Percentiles rank a stretch among this genome's conserved stretches.
Evolutionary conservation across 129 eudicot genomes (phyloP).

Genomic region (Ambrosia artemisiifolia): DNA sequence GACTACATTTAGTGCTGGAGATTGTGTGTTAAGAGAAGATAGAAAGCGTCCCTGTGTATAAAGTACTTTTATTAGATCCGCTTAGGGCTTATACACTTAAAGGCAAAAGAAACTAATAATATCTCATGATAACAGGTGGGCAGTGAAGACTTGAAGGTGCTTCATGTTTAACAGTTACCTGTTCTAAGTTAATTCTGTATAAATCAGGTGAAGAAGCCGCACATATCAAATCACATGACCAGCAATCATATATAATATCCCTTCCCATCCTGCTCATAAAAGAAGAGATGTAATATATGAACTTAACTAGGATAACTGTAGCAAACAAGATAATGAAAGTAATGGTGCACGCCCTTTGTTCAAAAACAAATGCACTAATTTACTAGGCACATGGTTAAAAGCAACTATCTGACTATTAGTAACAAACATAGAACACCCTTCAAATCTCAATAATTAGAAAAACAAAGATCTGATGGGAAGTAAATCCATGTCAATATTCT

Average conservation of each 20-base stretch:
- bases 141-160: neutral
- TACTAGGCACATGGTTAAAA: neutral
- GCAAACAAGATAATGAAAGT: neutral
- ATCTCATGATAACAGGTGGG: neutral
- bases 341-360: too few relatives aligned
- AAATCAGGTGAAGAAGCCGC: conserved; percentile 99
- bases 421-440: neutral
- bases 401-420: neutral
- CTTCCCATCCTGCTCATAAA: conserved; percentile 82
- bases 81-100: neutral
- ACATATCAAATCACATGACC: conserved; percentile 97
- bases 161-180: conserved; percentile 41
- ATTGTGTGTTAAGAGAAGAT: conserved; percentile 78
- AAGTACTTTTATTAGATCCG: conserved; percentile 12
- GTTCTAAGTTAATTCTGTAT: conserved; percentile 87
- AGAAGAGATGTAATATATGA: neutral
- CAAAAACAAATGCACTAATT: neutral
- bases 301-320: neutral
- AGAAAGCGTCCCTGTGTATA: conserved; percentile 75
- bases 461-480: neutral
- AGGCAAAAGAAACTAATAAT: neutral
- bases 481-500: neutral
- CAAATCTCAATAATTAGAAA: neutral
- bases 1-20: conserved; percentile 89
- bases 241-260: conserved; percentile 81